Percentiles rank a stretch among this genome's conserved stretches.
phyloP scores from a whole-genome alignment of 495 filamentous ascomycete genomes.

The Neurospora tetraspora region DNA sequence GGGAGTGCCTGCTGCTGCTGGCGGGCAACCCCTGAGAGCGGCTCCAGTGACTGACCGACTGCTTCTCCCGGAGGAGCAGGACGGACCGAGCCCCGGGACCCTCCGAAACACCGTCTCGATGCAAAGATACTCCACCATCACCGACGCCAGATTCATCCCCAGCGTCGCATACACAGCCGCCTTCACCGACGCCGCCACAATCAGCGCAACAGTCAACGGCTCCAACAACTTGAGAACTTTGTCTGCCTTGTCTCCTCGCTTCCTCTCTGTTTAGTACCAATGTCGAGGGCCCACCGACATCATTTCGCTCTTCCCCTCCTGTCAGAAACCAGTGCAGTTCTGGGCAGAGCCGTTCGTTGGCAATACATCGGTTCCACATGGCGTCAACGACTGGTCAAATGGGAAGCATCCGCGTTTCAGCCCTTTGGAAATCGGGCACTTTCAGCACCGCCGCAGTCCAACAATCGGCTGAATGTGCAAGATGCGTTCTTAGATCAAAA shows the following conservation, averaged over 20 bases:
- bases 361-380: too few species aligned
- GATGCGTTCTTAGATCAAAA: too few species aligned
- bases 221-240: slow-evolving; percentile 45
- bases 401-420: too few species aligned
- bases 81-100: not conserved
- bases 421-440: too few species aligned
- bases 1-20: not conserved
- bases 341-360: too few species aligned
- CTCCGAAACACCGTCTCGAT: slow-evolving; percentile 36
- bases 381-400: too few species aligned
- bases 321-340: too few species aligned
- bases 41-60: not conserved
- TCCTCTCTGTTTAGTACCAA: not conserved
- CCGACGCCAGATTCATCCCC: slow-evolving; percentile 29
- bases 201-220: slow-evolving; percentile 45
- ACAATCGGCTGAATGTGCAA: too few species aligned
- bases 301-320: not conserved
- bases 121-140: slow-evolving; percentile 44
- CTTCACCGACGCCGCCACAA: slow-evolving; percentile 24
- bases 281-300: not conserved
- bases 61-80: not conserved
- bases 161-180: slow-evolving; percentile 28
- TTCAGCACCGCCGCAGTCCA: too few species aligned
- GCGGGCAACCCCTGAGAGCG: not conserved
- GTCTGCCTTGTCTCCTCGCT: not conserved